Evolutionary conservation across 441 rosid genomes (phyloP).

Genomic region (Corymbia calophylla): DNA sequence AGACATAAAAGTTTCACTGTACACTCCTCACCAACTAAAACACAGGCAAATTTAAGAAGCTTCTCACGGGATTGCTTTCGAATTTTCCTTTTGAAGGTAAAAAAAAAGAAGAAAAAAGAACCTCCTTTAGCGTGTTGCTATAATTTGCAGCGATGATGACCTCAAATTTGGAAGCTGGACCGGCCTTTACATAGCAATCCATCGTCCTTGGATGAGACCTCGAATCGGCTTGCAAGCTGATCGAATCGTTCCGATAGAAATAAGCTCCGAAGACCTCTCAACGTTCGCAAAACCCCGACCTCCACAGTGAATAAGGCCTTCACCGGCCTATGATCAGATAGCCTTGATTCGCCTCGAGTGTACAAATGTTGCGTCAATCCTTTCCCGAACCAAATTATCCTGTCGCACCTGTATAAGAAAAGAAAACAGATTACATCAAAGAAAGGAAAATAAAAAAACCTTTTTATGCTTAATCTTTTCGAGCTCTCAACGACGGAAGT

Average conservation of each 20-base stretch:
- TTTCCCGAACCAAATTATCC: constrained; percentile 57
- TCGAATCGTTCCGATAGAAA: constrained; percentile 57
- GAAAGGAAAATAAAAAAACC: background rate
- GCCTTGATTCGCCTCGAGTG: constrained; percentile 48
- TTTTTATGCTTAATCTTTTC: background rate
- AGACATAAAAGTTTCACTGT: background rate
- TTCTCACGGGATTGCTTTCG: background rate
- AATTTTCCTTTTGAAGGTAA: background rate
- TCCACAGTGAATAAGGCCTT: constrained; percentile 48
- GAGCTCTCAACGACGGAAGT: background rate
- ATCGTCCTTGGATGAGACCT: constrained; percentile 21
- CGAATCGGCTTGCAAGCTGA: constrained; percentile 14
- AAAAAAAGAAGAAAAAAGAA: background rate
- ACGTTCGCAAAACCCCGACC: constrained; percentile 20
- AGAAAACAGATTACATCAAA: background rate
- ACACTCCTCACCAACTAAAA: constrained; percentile 4
- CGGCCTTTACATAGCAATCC: constrained; percentile 17
- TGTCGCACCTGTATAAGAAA: constrained; percentile 44
- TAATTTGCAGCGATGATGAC: background rate
- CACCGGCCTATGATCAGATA: constrained; percentile 75
- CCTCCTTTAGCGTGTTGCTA: background rate
- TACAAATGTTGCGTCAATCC: constrained; percentile 55
- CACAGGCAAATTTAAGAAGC: background rate
- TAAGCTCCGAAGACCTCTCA: constrained; percentile 28
- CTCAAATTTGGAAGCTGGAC: constrained; percentile 26